Percentiles rank a stretch among this genome's conserved stretches.
These are phyloP conservation scores for Rhytidhysteron rufulum DNA, from an alignment of 2,329 filamentous ascomycete species.

Conservation along the genomic window DNA sequence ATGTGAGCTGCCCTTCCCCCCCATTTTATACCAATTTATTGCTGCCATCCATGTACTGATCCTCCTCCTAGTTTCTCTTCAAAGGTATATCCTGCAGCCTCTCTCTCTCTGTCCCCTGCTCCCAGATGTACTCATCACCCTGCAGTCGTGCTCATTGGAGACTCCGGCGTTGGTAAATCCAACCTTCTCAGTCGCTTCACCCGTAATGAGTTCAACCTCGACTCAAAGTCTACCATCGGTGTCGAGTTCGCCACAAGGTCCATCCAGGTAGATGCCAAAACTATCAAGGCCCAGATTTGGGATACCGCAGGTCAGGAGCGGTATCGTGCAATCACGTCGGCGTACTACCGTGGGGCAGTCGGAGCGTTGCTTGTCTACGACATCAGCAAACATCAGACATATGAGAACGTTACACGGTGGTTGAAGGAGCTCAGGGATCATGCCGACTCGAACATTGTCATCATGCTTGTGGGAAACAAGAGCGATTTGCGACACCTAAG, in stretches of 20 bases:
- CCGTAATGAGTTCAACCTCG: constrained; percentile 99
- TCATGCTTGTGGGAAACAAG: constrained; percentile 99
- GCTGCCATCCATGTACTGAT: too few relatives aligned
- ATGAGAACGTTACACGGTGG: constrained; percentile 98
- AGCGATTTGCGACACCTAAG: constrained; percentile 98
- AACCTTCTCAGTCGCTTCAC: constrained; percentile 99
- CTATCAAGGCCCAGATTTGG: constrained; percentile 99
- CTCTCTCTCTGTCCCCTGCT: constrained; percentile 1
- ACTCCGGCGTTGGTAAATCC: constrained; percentile 99
- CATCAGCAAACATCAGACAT: constrained; percentile 99
- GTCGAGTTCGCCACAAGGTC: constrained; percentile 98
- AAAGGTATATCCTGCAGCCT: constrained; percentile 38
- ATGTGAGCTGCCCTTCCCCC: too few relatives aligned
- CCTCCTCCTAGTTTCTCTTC: constrained; percentile 11
- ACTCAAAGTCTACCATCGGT: constrained; percentile 99
- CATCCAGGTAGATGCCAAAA: constrained; percentile 98
- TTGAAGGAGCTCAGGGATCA: constrained; percentile 97
- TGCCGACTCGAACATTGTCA: constrained; percentile 97
- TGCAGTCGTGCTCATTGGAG: constrained; percentile 94
- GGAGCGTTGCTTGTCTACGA: constrained; percentile 98
- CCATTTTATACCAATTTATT: too few relatives aligned
- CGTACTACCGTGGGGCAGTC: constrained; percentile 97
- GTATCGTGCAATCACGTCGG: constrained; percentile 98
- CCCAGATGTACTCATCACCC: constrained; percentile 25
- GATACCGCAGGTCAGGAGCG: constrained; percentile 91